Evolutionary conservation across 768 basidiomycete species (phyloP), one percentile per base, ranked within the genome.

Genomic region (Mycena maculata): DNA sequence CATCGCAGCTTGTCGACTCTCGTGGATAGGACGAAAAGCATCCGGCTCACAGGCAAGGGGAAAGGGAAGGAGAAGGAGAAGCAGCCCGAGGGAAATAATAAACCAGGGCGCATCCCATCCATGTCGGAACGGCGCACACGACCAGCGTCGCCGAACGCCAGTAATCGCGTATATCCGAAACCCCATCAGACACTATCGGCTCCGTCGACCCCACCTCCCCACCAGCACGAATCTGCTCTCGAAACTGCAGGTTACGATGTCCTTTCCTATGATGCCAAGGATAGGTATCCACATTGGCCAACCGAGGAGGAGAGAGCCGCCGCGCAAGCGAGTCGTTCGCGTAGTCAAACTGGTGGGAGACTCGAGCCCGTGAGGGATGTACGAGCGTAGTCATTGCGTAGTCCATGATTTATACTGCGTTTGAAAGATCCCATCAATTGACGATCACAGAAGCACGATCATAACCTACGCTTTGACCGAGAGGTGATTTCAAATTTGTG

Each of bases 241-340:
- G 69, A 71, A 47, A 41, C 45, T 11, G 65, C 65, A 22, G 69
- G 69, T 16, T 71, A 71, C 48, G 53, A 71, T n/a, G 61, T 71
- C 2, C 57, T 71, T 12, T 56, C 69, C 11, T 71, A 71, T 28
- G 47, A 71, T 10, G 52, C 36, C 12, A 71, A 71, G 23, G 65
- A 71, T 53, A 39, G 7, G 47, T 71, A 67, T 30, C 69, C 65
- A 4, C 52, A 60, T 4, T 71, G 69, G 69, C 69, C 69, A 12
- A 42, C 68, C 10, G 68, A 61, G 59, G 62, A 31, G 28, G 62
- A 60, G 52, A 10, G 48, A 20, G 56, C 55, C 27, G 20, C 41
- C 15, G n/a, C 25, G 54, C 59, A 56, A 41, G 39, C 49, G 4
- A 31, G 47, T 27, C 50, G 44, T n/a, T 10, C 50, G n/a, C 59